Conservation (phyloP, 2,329 filamentous ascomycete species). For the Pleurostoma richardsiae region DNA sequence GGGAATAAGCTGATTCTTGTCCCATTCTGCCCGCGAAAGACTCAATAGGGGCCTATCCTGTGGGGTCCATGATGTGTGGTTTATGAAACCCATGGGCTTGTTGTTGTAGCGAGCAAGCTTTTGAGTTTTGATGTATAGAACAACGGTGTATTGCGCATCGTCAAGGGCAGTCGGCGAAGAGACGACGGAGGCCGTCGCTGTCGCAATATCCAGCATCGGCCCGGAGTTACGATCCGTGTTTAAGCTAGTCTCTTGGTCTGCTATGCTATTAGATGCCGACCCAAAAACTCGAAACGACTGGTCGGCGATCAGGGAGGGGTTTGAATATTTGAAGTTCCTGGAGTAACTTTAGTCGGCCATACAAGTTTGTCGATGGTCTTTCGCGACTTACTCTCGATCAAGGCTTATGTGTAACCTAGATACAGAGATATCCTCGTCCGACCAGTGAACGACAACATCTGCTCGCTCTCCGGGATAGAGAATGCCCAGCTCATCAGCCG, state of each 20-base stretch:
- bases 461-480: constrained; percentile 16
- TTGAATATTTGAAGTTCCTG: constrained; percentile 16
- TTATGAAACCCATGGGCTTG: constrained; percentile 14
- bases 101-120: constrained; percentile 11
- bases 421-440: background rate
- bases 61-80: constrained; percentile 15
- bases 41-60: constrained; percentile 10
- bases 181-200: too few relatives aligned
- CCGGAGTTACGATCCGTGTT: too few relatives aligned
- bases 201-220: too few relatives aligned
- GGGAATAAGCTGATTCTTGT: constrained; percentile 14
- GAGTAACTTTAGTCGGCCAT: constrained; percentile 1
- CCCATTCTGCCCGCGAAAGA: constrained; percentile 10
- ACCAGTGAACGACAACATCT: constrained; percentile 13
- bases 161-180: too few relatives aligned
- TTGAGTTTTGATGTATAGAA: constrained; percentile 14
- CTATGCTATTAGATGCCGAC: too few relatives aligned
- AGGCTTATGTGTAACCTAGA: constrained; percentile 9
- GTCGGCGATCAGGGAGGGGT: constrained; percentile 3
- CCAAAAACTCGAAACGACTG: background rate
- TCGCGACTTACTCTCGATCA: constrained; percentile 14
- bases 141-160: constrained; percentile 7
- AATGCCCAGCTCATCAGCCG: constrained; percentile 9
- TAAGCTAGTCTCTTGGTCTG: too few relatives aligned
- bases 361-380: background rate